Conservation (phyloP, 106 monocot species). For the Chionographis japonica region DNA sequence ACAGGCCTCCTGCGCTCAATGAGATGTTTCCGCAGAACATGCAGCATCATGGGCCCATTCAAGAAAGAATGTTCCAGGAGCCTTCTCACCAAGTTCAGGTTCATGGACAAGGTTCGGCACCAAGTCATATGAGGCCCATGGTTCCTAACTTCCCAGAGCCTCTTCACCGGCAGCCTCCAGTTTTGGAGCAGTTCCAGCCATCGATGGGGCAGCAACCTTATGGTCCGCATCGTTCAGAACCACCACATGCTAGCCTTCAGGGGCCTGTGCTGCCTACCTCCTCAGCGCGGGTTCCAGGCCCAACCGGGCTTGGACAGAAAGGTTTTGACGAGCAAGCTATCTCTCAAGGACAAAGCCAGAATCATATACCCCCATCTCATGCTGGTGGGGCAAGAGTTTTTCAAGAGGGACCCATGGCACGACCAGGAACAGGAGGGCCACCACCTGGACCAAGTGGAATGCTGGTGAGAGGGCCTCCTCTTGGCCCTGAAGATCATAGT, state of each 20-base stretch:
- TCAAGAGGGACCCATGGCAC: constrained; percentile 22
- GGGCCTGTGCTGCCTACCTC: constrained; percentile 10
- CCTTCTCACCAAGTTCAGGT: constrained; percentile 17
- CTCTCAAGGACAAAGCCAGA: constrained; percentile 9
- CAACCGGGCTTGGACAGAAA: constrained; percentile 10
- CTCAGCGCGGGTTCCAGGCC: constrained; percentile 16
- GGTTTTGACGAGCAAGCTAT: constrained; percentile 16
- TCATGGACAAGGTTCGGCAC: constrained; percentile 22
- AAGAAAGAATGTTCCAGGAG: constrained; percentile 31
- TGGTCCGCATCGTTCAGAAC: constrained; percentile 13
- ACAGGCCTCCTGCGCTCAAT: constrained; percentile 37
- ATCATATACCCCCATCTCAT: constrained; percentile 14
- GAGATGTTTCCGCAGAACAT: constrained; percentile 30
- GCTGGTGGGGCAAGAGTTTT: constrained; percentile 13
- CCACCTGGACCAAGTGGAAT: constrained; percentile 25
- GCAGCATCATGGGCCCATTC: constrained; percentile 17
- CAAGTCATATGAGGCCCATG: constrained; percentile 37
- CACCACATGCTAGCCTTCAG: constrained; percentile 9
- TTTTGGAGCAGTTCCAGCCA: constrained; percentile 13
- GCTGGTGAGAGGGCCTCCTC: constrained; percentile 16
- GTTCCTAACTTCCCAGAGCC: constrained; percentile 30
- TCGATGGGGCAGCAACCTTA: constrained; percentile 13
- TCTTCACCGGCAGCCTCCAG: constrained; percentile 12
- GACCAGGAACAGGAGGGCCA: constrained; percentile 19
- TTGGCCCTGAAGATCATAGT: constrained; percentile 25